These are phyloP conservation scores for Leersia perrieri DNA, from an alignment of 176 grass and related monocot species.

Conservation along the genomic window DNA sequence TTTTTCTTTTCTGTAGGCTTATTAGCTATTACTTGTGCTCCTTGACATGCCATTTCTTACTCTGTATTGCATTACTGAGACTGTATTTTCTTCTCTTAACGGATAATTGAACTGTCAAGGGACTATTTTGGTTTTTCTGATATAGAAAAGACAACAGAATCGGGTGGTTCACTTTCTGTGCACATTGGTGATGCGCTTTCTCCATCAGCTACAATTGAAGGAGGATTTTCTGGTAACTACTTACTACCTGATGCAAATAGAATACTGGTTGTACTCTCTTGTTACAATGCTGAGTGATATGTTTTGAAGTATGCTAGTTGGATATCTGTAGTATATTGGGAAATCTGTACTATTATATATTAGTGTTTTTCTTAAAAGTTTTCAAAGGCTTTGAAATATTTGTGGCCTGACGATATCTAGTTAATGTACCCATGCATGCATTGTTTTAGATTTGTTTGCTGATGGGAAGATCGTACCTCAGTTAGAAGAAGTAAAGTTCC, in stretches of 20 bases:
- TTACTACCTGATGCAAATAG: slow-evolving; percentile 13
- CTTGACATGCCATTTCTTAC: slow-evolving; percentile 1
- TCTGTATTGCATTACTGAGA: slow-evolving; percentile 6
- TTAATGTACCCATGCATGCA: slow-evolving; percentile 49
- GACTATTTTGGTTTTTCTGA: slow-evolving; percentile 87
- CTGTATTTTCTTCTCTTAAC: slow-evolving; percentile 24
- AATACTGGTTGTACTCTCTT: slow-evolving; percentile 16
- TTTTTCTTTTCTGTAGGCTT: neutral
- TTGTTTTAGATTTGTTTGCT: slow-evolving; percentile 88
- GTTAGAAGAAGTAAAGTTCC: slow-evolving; percentile 61
- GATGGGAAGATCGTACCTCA: slow-evolving; percentile 83
- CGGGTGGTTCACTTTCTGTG: slow-evolving; percentile 78
- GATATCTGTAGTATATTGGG: neutral
- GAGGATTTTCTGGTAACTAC: slow-evolving; percentile 80
- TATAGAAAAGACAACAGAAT: slow-evolving; percentile 66
- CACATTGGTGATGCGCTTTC: slow-evolving; percentile 85
- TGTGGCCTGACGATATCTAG: neutral
- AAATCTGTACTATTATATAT: neutral
- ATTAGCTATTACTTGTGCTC: neutral
- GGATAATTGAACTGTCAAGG: slow-evolving; percentile 88
- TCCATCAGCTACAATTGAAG: slow-evolving; percentile 67
- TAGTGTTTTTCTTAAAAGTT: neutral
- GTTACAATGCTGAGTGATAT: neutral
- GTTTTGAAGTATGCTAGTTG: neutral
- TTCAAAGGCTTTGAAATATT: neutral